phyloP scores from a whole-genome alignment of 1,284 basidiomycete genomes.

The Schizophyllum amplum region DNA sequence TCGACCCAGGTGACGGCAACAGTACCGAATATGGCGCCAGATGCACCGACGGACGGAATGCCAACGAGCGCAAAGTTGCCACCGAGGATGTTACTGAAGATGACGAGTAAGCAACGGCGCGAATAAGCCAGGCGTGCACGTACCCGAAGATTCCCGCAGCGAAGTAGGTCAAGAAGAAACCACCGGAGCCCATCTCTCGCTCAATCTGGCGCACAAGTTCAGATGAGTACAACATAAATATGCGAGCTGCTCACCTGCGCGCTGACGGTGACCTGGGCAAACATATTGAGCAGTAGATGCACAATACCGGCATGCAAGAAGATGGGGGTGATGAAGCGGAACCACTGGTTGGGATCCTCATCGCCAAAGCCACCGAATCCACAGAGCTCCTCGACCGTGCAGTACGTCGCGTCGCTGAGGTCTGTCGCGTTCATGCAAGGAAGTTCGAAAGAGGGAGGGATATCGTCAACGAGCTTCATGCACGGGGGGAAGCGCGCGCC shows the following conservation, averaged over 20 bases:
- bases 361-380: constrained; percentile 80
- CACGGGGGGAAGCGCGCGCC: constrained; percentile 85
- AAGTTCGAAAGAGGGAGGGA: constrained; percentile 54
- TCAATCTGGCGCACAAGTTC: constrained; percentile 49
- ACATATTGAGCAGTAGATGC: constrained; percentile 83
- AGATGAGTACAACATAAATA: background rate
- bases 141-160: constrained; percentile 88
- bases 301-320: constrained; percentile 92
- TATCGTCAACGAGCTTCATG: constrained; percentile 66
- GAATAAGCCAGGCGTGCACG: constrained; percentile 11
- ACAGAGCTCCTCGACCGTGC: constrained; percentile 79
- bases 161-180: constrained; percentile 80
- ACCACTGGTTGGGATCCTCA: constrained; percentile 76
- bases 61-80: constrained; percentile 89
- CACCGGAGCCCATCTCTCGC: constrained; percentile 77
- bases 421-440: constrained; percentile 74
- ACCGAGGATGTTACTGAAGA: constrained; percentile 70
- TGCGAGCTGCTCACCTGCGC: constrained; percentile 53
- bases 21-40: constrained; percentile 90
- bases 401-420: constrained; percentile 51
- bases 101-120: background rate
- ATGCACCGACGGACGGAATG: constrained; percentile 88
- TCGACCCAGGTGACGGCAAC: constrained; percentile 84
- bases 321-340: constrained; percentile 80
- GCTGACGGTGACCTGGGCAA: constrained; percentile 76